Conservation (phyloP, 495 filamentous ascomycete genomes). For the Xylaria palmicola region DNA sequence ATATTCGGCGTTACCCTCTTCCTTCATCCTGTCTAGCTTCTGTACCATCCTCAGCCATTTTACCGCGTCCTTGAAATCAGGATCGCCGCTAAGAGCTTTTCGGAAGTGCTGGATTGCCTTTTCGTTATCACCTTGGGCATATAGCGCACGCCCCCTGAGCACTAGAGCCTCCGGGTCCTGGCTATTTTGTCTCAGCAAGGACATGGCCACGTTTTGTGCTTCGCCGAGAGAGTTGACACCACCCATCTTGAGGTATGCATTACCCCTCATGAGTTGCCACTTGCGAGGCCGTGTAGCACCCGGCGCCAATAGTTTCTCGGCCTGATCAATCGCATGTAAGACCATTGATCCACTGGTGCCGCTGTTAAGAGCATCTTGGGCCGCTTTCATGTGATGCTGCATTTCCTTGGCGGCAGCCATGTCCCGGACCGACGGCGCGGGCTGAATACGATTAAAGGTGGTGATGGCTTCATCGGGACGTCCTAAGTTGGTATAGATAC, state of each 20-base stretch:
- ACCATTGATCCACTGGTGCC: slow-evolving; percentile 86
- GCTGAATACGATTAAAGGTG: slow-evolving; percentile 69
- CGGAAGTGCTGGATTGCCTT: slow-evolving; percentile 93
- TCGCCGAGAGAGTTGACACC: slow-evolving; percentile 85
- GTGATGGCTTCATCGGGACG: slow-evolving; percentile 81
- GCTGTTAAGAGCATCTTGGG: slow-evolving; percentile 69
- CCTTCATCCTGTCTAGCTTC: slow-evolving; percentile 90
- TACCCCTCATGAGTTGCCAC: slow-evolving; percentile 89
- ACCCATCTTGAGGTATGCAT: slow-evolving; percentile 93
- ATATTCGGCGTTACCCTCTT: slow-evolving; percentile 87
- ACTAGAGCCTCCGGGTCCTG: slow-evolving; percentile 93
- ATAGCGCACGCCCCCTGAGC: slow-evolving; percentile 81
- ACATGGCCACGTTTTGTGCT: slow-evolving; percentile 89
- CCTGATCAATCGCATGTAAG: slow-evolving; percentile 85
- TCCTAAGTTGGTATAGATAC: slow-evolving; percentile 84
- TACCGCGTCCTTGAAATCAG: slow-evolving; percentile 81
- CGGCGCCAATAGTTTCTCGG: slow-evolving; percentile 71
- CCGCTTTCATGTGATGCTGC: slow-evolving; percentile 76
- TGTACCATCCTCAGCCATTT: slow-evolving; percentile 82
- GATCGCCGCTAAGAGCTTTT: slow-evolving; percentile 85
- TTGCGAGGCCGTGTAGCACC: slow-evolving; percentile 79
- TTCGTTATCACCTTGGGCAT: slow-evolving; percentile 88
- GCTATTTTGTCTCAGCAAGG: slow-evolving; percentile 76
- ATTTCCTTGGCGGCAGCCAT: slow-evolving; percentile 75
- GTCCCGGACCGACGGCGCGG: slow-evolving; percentile 79